Evolutionary conservation across 208 protist species (phyloP).

Genomic region (Leishmania tropica): DNA sequence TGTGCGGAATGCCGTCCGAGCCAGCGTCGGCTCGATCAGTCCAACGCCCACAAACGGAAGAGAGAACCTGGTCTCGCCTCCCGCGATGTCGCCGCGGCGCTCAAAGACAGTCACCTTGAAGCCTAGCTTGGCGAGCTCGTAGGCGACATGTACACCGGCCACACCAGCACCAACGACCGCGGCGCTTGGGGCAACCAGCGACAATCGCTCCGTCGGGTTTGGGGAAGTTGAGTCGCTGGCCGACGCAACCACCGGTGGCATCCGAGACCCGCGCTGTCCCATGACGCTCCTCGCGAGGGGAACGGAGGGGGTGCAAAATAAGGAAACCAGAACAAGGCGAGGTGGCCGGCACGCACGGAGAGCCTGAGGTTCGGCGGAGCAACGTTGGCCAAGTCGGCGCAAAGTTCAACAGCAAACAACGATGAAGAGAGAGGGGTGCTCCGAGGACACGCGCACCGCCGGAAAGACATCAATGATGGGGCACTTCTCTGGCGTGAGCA

Average conservation of each 20-base stretch:
- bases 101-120: slow-evolving; percentile 89
- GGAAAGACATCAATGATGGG: not conserved
- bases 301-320: not conserved
- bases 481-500: not conserved
- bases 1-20: slow-evolving; percentile 27
- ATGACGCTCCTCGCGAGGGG: not conserved
- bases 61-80: slow-evolving; percentile 58
- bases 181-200: slow-evolving; percentile 51
- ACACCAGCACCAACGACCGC: slow-evolving; percentile 87
- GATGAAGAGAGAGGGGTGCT: not conserved
- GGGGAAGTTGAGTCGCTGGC: not conserved
- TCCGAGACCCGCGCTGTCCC: slow-evolving; percentile 24
- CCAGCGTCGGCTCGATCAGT: slow-evolving; percentile 63
- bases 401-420: not conserved
- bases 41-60: slow-evolving; percentile 83
- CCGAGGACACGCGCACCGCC: not conserved
- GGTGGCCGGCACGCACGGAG: too few species aligned
- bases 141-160: slow-evolving; percentile 83
- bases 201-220: slow-evolving; percentile 40
- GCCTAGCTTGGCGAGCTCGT: slow-evolving; percentile 81
- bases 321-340: not conserved
- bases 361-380: not conserved
- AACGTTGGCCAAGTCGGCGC: not conserved
- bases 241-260: not conserved
- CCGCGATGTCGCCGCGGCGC: slow-evolving; percentile 35